These are phyloP conservation scores for Cladosporium sp. DNA, from an alignment of 2,329 filamentous ascomycete species.

Conservation along the genomic window DNA sequence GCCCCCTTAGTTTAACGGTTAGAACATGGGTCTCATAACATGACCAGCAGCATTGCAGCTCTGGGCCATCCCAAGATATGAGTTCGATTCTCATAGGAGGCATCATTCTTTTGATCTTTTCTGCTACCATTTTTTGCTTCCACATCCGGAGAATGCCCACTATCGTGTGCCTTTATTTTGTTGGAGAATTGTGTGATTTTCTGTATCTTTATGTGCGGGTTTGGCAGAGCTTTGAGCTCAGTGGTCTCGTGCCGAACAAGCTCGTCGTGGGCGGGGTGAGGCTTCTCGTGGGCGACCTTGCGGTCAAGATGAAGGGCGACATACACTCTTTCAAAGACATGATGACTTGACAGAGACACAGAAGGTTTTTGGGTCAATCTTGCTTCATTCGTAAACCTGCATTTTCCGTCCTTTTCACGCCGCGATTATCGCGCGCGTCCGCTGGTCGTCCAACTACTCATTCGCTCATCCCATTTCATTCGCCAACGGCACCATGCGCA, in stretches of 20 bases:
- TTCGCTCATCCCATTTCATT: too few relatives aligned
- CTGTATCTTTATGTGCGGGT: background rate
- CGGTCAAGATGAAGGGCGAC: too few relatives aligned
- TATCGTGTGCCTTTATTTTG: background rate
- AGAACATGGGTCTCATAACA: slow-evolving; percentile 11
- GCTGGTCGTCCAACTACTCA: too few relatives aligned
- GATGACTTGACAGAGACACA: too few relatives aligned
- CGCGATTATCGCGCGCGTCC: too few relatives aligned
- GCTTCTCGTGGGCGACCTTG: too few relatives aligned
- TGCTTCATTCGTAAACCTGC: too few relatives aligned
- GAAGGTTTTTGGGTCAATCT: too few relatives aligned
- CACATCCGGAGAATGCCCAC: background rate
- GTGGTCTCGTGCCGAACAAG: background rate
- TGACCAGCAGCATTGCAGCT: slow-evolving; percentile 2
- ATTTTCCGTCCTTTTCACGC: too few relatives aligned
- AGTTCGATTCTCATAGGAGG: slow-evolving; percentile 11
- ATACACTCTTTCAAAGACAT: too few relatives aligned
- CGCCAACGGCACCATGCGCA: too few relatives aligned
- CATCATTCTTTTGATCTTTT: background rate
- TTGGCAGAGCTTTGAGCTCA: too few relatives aligned
- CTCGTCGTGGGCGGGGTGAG: background rate
- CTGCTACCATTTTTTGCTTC: background rate
- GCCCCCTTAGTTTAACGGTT: slow-evolving; percentile 11
- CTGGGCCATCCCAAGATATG: slow-evolving; percentile 5
- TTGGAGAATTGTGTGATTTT: background rate